Evolutionary conservation across 352 stramenopile species (phyloP), one percentile per base, ranked within the genome.

Genomic region (Globisporangium abappressorium): DNA sequence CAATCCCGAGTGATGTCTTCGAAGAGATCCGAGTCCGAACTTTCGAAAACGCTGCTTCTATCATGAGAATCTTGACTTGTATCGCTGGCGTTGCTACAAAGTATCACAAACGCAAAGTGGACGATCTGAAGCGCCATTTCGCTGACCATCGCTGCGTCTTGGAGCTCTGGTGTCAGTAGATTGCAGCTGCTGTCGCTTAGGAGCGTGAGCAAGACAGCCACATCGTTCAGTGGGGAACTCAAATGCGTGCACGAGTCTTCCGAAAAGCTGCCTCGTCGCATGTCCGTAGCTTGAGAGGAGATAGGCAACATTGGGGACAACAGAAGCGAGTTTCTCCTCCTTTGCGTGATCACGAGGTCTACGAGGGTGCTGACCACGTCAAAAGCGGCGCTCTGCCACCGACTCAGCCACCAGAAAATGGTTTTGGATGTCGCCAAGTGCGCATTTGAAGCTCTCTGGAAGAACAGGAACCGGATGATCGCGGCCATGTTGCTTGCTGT

Each of bases 341-440:
- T 34, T 33, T 58, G 62, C 0, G 28, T 28, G 1, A 36, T 12
- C 9, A 70, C 34, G 14, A 47, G 41, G 14, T 72, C 43, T 24
- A 80, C 41, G 8, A 77, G 57, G 11, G 65, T 64, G 4, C 66
- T 67, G 3, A 89, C 54, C 0, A 90, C 78, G 36, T 87, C 76
- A 8, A 79, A 56, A 2, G 78, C 79, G 11, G 81, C 76, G 54
- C 76, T 70, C 22, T 92, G 79, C 82, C 82, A 90, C 11, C 82
- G 76, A 73, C 80, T 82, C 1, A 92, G 64, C 81, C 81, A 91
- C 84, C 84, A 91, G 43, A 90, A 47, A 18, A 89, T 53, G 0
- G 70, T 80, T 62, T 85, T 88, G 1, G 84, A 68, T 7, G 84
- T 89, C 34, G 77, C 71, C 9, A 87, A 12, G 34, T 80, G 57